Conservation (phyloP, 2,329 filamentous ascomycete species). For the Aureobasidium sp. region DNA sequence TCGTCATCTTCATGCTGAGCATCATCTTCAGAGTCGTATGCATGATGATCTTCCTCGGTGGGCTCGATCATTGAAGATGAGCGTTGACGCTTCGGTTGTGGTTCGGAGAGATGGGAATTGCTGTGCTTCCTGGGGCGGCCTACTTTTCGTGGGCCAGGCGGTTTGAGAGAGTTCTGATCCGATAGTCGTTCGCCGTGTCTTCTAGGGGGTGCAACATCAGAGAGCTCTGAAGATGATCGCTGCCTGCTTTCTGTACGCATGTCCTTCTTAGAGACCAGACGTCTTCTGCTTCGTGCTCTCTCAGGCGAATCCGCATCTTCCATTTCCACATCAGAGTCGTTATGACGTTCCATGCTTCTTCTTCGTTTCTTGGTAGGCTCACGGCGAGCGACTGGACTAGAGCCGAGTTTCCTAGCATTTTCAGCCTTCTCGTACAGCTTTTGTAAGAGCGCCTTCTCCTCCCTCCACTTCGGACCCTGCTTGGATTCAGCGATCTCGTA, state of each 20-base stretch:
- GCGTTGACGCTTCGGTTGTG: conserved; percentile 20
- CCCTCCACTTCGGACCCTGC: conserved; percentile 80
- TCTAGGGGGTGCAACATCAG: conserved; percentile 21
- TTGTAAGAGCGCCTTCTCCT: conserved; percentile 75
- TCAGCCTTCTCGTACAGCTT: conserved; percentile 55
- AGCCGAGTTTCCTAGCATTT: conserved; percentile 22
- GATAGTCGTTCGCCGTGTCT: conserved; percentile 15
- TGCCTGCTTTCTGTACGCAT: conserved; percentile 27
- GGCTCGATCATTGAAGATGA: conserved; percentile 22
- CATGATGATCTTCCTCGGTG: conserved; percentile 21
- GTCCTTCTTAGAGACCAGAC: conserved; percentile 29
- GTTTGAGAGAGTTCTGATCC: conserved; percentile 20
- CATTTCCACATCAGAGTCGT: conserved; percentile 16
- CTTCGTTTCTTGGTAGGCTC: conserved; percentile 25
- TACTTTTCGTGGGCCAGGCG: conserved; percentile 21
- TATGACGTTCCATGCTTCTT: conserved; percentile 11
- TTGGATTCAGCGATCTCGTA: conserved; percentile 77
- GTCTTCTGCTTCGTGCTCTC: conserved; percentile 18
- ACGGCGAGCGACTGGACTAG: conserved; percentile 29
- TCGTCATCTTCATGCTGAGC: conserved; percentile 16
- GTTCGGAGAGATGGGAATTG: conserved; percentile 19
- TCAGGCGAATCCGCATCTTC: conserved; percentile 16
- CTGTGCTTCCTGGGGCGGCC: conserved; percentile 24
- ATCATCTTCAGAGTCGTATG: conserved; percentile 15
- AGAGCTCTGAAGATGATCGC: conserved; percentile 23